Base-by-base conservation (phyloP, 2,329 filamentous ascomycete species). In the Fusarium anthophilum region DNA sequence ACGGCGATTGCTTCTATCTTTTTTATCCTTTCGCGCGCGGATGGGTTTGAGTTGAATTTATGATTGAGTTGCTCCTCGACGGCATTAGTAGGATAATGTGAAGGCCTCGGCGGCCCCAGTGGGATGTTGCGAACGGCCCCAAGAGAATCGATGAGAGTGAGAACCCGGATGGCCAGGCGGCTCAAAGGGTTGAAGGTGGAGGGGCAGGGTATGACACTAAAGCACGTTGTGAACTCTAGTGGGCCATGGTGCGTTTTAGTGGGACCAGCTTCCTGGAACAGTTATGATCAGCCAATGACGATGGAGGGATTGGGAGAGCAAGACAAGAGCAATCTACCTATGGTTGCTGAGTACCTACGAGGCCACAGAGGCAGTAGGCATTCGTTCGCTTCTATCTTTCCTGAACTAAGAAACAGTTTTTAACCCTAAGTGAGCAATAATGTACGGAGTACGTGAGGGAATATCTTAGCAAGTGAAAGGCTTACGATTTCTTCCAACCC, bases 151-250 rank as follows among this genome's bases (percentile, higher is more conserved):
- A 48, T 59, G 47, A 58, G 51, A 62, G 22, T 77, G 79, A 80
- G 79, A 78, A 80, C 79, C 79, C 76, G 75, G 78, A 80, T 79
- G 79, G 78, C 71, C 78, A 73, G 47, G 63, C 63, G 66, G 72
- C 69, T 72, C 59, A 70, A 59, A 63, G 63, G 38, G 26, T 61
- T 68, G 69, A 73, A 69, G 62, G 69, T 73, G 63, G 74, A 76
- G 73, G 73, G 74, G 74, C 59, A 55, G 35, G 58, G 41, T 66
- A 63, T 24, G n/a, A 24, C 63, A 68, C 63, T 61, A 67, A 67
- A 53, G 63, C 67, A 72, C 51, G 74, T 69, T 69, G 63, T 57
- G 51, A 61, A 58, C 60, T 69, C 28, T 63, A 61, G 69, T 72
- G 69, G 73, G 51, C 53, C 45, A 24, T 43, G 32, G 51, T 50